These are phyloP conservation scores for Tylopilus rubrobrunneus DNA, from an alignment of 768 basidiomycete species.

Conservation along the genomic window DNA sequence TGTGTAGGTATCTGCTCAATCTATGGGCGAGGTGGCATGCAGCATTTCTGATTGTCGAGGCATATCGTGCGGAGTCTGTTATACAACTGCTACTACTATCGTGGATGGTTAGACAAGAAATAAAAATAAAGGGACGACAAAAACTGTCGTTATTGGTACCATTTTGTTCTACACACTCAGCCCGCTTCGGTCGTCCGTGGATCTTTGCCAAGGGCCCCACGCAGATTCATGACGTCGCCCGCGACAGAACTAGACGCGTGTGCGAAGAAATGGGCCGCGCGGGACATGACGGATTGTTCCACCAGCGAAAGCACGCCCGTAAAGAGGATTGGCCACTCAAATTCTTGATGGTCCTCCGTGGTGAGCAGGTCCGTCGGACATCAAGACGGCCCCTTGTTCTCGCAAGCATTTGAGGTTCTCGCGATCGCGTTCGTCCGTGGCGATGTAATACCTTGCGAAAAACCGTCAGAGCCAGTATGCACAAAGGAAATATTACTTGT, in stretches of 20 bases:
- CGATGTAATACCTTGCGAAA: slow-evolving; percentile 35
- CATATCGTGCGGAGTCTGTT: no score
- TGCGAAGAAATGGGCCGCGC: slow-evolving; percentile 39
- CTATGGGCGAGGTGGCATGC: no score
- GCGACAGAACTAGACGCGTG: slow-evolving; percentile 39
- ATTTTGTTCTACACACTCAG: slow-evolving; percentile 1
- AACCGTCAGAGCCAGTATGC: no score
- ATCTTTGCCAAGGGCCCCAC: slow-evolving; percentile 37
- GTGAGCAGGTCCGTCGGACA: slow-evolving; percentile 42
- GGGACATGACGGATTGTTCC: slow-evolving; percentile 38
- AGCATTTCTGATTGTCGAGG: no score
- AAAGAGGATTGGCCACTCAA: slow-evolving; percentile 41
- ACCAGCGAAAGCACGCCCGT: slow-evolving; percentile 42
- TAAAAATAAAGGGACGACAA: no score
- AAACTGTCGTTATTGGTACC: no score
- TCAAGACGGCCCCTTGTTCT: slow-evolving; percentile 36
- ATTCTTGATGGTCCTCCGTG: slow-evolving; percentile 34
- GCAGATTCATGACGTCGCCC: slow-evolving; percentile 40
- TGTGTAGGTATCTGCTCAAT: no score
- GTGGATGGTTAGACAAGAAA: no score
- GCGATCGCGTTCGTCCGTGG: slow-evolving; percentile 42
- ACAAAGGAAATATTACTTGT: slow-evolving; percentile 13
- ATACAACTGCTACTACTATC: no score
- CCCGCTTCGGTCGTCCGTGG: slow-evolving; percentile 40
- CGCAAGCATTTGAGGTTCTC: slow-evolving; percentile 30